A percentile compares a stretch with the other conserved stretches of the same genome.
Conservation (phyloP, 345 rosid species). For the Eucalyptus curtisii region DNA sequence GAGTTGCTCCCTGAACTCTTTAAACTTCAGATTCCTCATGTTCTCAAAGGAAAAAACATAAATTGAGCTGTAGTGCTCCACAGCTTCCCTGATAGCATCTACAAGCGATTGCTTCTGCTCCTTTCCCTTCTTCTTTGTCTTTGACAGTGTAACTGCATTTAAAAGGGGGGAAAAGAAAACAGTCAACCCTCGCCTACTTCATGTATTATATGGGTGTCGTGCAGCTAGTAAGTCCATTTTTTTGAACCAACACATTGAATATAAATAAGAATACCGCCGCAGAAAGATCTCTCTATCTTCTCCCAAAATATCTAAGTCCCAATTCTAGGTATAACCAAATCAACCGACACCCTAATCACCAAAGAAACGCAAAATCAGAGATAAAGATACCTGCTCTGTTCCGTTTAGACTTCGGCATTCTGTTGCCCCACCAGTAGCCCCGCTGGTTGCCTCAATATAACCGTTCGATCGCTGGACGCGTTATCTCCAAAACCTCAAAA, state of each 20-base stretch:
- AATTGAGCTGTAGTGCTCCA: conserved; percentile 38
- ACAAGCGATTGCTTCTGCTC: conserved; percentile 74
- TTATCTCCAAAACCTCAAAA: not conserved
- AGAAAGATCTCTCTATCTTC: not conserved
- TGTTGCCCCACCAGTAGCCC: not conserved
- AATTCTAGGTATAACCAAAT: not conserved
- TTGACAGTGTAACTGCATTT: conserved; percentile 70
- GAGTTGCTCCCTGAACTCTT: conserved; percentile 87
- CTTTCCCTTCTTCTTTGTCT: conserved; percentile 94
- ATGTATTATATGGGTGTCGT: not conserved
- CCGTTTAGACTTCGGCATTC: conserved; percentile 95
- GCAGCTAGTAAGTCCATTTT: not conserved
- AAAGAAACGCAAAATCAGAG: not conserved
- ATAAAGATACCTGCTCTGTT: conserved; percentile 44
- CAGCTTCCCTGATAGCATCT: conserved; percentile 60
- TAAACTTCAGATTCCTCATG: conserved; percentile 92
- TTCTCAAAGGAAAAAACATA: conserved; percentile 87
- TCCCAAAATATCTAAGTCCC: not conserved
- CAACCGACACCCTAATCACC: not conserved
- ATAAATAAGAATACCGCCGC: not conserved
- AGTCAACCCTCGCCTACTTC: not conserved
- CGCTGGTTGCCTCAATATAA: not conserved
- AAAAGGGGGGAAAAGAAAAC: not conserved
- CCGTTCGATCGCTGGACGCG: not conserved
- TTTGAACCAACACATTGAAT: not conserved